Base-by-base conservation (phyloP, 2,329 filamentous ascomycete species). In the Claviceps digitariae region DNA sequence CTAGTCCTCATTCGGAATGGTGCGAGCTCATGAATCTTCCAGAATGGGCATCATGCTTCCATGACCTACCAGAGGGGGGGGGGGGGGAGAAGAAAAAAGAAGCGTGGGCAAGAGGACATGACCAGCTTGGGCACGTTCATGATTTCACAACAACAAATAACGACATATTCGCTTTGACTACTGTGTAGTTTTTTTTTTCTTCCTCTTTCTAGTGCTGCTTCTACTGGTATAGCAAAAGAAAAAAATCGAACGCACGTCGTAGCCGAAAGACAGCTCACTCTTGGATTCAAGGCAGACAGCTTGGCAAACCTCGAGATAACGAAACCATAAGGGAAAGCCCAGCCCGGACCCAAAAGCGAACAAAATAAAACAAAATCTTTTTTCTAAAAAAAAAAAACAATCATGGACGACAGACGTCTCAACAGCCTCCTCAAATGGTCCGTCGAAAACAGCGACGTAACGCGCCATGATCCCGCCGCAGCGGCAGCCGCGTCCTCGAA, bases 391-490 rank as follows among this genome's bases (percentile, higher is more conserved):
- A 48, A 34, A 48, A 23, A 38, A 23, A 34, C 17, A 48, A 29
- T 23, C 36, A 15, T 48, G 51, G 45, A 23, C 21, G 69, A 82
- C 77, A 67, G 75, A 55, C 69, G 77, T 59, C 76, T 91, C 65
- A 90, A 87, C 72, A 77, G 82, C 53, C 83, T 91, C 68, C 81
- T 93, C 56, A 85, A 86, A 77, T 93, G 87, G 87, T 77, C 83
- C 62, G 75, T 79, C 61, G 71, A 77, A 62, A 74, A 77, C 66
- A 69, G 72, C 21, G 66, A 67, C 50, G 57, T 60, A 27, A 60
- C 63, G 31, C 63, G 54, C 38, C 61, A 62, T 48, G 65, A 63
- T 51, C 56, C 63, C 29, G 41, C 62, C 36, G 57, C 65, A 25
- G 57, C 64, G 57, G 56, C 66, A 36, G 60, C 64, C n/a, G 61